Evolutionary conservation across 2,329 filamentous ascomycete genomes (phyloP).

Genomic region (Alternaria metachromatica): DNA sequence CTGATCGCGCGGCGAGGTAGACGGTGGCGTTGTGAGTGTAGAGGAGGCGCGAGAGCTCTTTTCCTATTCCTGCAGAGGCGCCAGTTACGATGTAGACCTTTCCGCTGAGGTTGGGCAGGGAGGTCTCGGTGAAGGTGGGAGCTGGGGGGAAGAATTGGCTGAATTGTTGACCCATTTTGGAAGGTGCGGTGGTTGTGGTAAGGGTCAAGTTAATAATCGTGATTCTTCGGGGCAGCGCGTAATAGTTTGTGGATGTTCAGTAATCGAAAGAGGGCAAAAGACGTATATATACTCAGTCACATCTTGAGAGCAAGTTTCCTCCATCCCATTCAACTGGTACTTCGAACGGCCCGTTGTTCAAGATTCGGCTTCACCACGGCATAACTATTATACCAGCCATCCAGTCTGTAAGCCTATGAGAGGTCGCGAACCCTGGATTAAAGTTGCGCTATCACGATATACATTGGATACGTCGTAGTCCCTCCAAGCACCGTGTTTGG

Average conservation of each 20-base stretch:
- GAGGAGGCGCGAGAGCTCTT: conserved; percentile 59
- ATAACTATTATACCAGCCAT: not conserved
- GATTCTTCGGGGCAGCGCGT: no score
- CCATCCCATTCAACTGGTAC: not conserved
- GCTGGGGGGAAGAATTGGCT: conserved; percentile 35
- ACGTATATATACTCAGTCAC: not conserved
- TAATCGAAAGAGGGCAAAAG: not conserved
- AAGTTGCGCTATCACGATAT: not conserved
- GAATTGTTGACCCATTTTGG: not conserved
- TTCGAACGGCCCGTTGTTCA: not conserved
- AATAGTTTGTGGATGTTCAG: no score
- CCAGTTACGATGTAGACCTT: conserved; percentile 59
- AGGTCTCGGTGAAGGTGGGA: conserved; percentile 52
- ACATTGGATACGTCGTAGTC: not conserved
- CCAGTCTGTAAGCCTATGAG: not conserved
- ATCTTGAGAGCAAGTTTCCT: not conserved
- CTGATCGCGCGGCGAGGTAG: conserved; percentile 59
- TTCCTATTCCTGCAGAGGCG: conserved; percentile 55
- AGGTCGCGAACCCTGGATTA: not conserved
- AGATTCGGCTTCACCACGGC: not conserved
- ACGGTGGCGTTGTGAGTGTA: conserved; percentile 61
- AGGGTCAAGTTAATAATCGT: no score
- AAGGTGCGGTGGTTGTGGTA: no score
- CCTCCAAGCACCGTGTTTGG: not conserved
- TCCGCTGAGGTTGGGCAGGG: conserved; percentile 48